A percentile compares a stretch with the other conserved stretches of the same genome.
Evolutionary conservation across 257 asterid genomes (phyloP).

Genomic region (Gentiana dahurica): DNA sequence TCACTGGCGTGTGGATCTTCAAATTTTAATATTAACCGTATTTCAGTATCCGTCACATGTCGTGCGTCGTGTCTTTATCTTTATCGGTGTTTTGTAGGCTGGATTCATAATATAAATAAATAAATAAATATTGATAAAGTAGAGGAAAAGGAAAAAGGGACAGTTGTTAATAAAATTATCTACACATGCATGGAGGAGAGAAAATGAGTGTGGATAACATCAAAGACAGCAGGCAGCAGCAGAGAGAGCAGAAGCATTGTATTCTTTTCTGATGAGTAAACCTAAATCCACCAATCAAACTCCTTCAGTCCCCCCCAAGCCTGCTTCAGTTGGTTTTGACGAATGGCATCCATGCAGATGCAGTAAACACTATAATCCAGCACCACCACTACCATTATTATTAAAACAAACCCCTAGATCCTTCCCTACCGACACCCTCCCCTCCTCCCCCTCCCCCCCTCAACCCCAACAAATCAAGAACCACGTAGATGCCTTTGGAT

Average conservation of each 20-base stretch:
- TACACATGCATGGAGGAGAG: background rate
- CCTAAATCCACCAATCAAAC: constrained; percentile 25
- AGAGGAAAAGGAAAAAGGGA: background rate
- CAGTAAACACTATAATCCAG: background rate
- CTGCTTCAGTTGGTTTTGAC: constrained; percentile 6
- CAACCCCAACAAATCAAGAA: too few species aligned
- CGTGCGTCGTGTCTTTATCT: too few species aligned
- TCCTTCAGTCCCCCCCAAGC: background rate
- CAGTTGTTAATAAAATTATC: background rate
- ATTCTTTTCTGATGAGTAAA: constrained; percentile 19
- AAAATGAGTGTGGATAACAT: constrained; percentile 15
- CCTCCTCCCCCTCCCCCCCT: too few species aligned
- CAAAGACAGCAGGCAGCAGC: constrained; percentile 6
- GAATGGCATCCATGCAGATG: constrained; percentile 9
- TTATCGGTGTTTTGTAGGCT: too few species aligned
- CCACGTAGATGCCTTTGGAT: constrained; percentile 3
- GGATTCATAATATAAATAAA: background rate
- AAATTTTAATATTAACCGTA: too few species aligned
- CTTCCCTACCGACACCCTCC: too few species aligned
- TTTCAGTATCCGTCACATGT: too few species aligned
- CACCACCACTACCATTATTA: constrained; percentile 4
- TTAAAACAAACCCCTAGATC: background rate
- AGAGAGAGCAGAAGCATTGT: constrained; percentile 13
- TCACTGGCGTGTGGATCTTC: too few species aligned
- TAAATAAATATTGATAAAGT: background rate